A percentile compares a stretch with the other conserved stretches of the same genome.
Conservation (phyloP, 2,329 filamentous ascomycete species). For the Penicillium polonicum region DNA sequence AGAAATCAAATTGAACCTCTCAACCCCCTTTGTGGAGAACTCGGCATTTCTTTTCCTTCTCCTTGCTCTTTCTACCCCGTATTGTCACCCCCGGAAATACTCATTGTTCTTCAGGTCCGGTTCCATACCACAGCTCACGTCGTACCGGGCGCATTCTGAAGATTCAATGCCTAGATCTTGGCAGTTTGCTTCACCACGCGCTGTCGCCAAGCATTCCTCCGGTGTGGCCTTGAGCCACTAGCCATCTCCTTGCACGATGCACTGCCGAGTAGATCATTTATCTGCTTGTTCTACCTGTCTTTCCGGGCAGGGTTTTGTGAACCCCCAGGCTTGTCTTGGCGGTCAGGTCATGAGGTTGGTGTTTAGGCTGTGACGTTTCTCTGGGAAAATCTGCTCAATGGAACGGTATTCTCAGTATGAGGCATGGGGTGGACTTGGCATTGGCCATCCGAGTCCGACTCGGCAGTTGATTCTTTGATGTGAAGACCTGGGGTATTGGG, state of each 20-base stretch:
- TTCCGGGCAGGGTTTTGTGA: not conserved
- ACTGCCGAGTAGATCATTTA: slow-evolving; percentile 10
- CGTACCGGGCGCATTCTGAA: slow-evolving; percentile 12
- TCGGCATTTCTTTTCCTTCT: not conserved
- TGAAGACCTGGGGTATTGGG: not conserved
- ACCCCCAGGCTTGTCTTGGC: slow-evolving; percentile 1
- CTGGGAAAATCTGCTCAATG: not conserved
- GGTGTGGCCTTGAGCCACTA: not conserved
- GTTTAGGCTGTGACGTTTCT: not conserved
- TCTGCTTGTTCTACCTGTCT: slow-evolving; percentile 5
- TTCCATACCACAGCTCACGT: not conserved
- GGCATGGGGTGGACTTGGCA: slow-evolving; percentile 4
- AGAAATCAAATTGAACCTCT: not conserved
- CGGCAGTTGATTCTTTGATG: not conserved
- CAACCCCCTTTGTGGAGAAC: slow-evolving; percentile 8
- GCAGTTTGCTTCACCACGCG: slow-evolving; percentile 6
- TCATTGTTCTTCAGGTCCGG: not conserved
- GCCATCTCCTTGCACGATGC: not conserved
- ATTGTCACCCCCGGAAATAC: slow-evolving; percentile 7
- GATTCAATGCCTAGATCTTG: slow-evolving; percentile 11
- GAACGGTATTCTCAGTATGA: not conserved
- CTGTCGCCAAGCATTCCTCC: slow-evolving; percentile 12
- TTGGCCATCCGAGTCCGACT: not conserved
- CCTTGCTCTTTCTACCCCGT: slow-evolving; percentile 8
- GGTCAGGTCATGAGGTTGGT: not conserved